A percentile compares a stretch with the other conserved stretches of the same genome.
phyloP scores from a whole-genome alignment of 192 early-diverging fungal genomes.

The Podila epigama region DNA sequence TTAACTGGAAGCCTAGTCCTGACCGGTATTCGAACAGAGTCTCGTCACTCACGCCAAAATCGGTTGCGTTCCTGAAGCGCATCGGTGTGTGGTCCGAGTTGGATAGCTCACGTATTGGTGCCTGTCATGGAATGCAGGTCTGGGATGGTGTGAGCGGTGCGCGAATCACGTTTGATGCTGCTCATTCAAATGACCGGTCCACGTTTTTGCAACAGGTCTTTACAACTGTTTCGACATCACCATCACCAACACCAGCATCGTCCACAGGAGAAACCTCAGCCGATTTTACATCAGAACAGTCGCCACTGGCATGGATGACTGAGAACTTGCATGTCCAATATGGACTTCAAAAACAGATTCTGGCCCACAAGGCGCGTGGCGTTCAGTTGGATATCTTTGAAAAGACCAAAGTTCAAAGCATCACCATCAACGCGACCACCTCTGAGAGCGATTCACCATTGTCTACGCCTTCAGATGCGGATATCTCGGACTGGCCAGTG shows the following conservation, averaged over 20 bases:
- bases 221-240: not conserved
- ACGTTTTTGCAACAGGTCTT: conserved; percentile 36
- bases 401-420: conserved; percentile 67
- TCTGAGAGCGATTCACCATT: conserved; percentile 2
- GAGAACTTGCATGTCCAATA: conserved; percentile 87
- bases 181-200: conserved; percentile 19
- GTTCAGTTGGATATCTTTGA: conserved; percentile 72
- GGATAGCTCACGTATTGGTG: conserved; percentile 61
- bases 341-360: conserved; percentile 65
- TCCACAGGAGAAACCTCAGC: conserved; percentile 10
- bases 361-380: conserved; percentile 37
- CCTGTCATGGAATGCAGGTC: conserved; percentile 77
- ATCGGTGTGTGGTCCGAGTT: conserved; percentile 75
- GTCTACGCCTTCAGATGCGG: not conserved
- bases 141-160: conserved; percentile 80
- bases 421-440: conserved; percentile 38
- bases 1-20: conserved; percentile 59
- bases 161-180: conserved; percentile 68
- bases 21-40: conserved; percentile 83
- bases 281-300: conserved; percentile 1
- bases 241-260: conserved; percentile 9
- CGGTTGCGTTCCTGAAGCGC: conserved; percentile 67
- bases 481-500: conserved; percentile 74
- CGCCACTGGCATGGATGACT: conserved; percentile 82
- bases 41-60: conserved; percentile 78